Conservation (phyloP, 2,329 filamentous ascomycete species). For the Byssothecium circinans region DNA sequence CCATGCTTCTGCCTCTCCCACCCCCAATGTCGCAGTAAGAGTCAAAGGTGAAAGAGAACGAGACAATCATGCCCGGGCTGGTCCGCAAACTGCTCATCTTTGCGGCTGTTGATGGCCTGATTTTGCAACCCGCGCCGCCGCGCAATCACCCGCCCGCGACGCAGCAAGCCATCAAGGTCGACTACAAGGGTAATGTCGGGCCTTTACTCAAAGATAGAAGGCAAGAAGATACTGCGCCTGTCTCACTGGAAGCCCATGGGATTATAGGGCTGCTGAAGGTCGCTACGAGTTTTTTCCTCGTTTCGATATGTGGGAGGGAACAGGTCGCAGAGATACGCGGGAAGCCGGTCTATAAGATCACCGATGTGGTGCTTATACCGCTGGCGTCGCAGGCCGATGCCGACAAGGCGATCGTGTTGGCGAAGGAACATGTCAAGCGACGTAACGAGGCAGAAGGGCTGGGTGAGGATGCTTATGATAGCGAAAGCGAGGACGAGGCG, state of each 20-base stretch:
- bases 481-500: constrained; percentile 38
- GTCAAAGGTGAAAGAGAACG: too few species aligned
- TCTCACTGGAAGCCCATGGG: constrained; percentile 51
- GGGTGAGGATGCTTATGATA: constrained; percentile 26
- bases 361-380: constrained; percentile 88
- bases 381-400: constrained; percentile 76
- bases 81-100: constrained; percentile 79
- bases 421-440: constrained; percentile 52
- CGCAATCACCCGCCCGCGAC: constrained; percentile 57
- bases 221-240: constrained; percentile 41
- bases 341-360: constrained; percentile 81
- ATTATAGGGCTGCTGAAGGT: constrained; percentile 76
- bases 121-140: constrained; percentile 71
- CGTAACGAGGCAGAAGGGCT: constrained; percentile 27
- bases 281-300: constrained; percentile 77
- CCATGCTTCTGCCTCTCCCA: background rate
- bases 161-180: constrained; percentile 64
- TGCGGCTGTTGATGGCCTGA: constrained; percentile 78
- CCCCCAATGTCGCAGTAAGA: too few species aligned
- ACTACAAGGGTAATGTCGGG: constrained; percentile 65
- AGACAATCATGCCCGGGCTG: constrained; percentile 68
- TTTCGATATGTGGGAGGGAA: constrained; percentile 82
- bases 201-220: constrained; percentile 47
- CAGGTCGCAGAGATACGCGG: constrained; percentile 87
- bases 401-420: constrained; percentile 67